Percentiles rank a stretch among this genome's conserved stretches.
phyloP scores from a whole-genome alignment of 148 eudicot genomes.

The Hydrangea macrophylla region DNA sequence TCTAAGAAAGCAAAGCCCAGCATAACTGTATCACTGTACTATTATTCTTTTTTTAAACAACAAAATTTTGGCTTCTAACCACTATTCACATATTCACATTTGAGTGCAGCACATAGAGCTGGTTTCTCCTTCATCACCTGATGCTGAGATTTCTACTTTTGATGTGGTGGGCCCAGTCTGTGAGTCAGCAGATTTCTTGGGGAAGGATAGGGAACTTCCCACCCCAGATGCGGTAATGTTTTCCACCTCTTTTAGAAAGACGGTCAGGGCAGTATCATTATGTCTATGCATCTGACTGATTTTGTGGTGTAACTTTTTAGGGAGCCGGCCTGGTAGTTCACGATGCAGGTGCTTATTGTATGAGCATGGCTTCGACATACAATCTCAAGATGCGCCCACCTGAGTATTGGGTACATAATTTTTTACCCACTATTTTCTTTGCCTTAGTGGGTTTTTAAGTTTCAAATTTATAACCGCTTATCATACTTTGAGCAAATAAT shows the following conservation, averaged over 20 bases:
- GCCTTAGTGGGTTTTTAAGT: too few relatives aligned
- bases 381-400: slow-evolving; percentile 99
- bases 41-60: background rate
- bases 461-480: too few relatives aligned
- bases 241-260: background rate
- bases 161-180: slow-evolving; percentile 99
- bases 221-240: slow-evolving; percentile 62
- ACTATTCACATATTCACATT: background rate
- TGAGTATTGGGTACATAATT: slow-evolving; percentile 79
- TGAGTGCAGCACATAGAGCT: slow-evolving; percentile 80
- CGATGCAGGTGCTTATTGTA: slow-evolving; percentile 98
- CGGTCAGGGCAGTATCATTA: background rate
- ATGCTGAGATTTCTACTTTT: slow-evolving; percentile 61
- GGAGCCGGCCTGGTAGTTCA: slow-evolving; percentile 94
- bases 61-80: background rate
- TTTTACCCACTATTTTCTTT: too few relatives aligned
- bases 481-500: too few relatives aligned
- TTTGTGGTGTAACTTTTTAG: slow-evolving; percentile 32
- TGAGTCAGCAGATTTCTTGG: slow-evolving; percentile 96
- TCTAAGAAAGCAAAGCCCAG: background rate
- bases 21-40: background rate
- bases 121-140: slow-evolving; percentile 66
- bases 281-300: background rate
- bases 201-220: slow-evolving; percentile 85
- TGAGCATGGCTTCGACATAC: slow-evolving; percentile 99